phyloP scores from a whole-genome alignment of 2,329 filamentous ascomycete genomes.

The Paecilomyces niveus region DNA sequence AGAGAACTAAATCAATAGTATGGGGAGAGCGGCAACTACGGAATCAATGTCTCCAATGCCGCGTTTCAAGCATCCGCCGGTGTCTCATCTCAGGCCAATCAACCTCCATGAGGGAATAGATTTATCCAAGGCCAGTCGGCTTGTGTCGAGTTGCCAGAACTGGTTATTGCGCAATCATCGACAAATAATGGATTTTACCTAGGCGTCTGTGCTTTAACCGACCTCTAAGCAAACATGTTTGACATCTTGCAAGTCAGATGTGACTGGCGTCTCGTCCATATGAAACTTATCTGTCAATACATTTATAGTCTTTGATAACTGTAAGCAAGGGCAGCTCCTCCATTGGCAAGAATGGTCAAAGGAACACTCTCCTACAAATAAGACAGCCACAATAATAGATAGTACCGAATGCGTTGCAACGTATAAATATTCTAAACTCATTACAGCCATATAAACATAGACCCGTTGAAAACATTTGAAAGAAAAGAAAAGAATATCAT shows the following conservation, averaged over 20 bases:
- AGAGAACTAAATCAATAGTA: background rate
- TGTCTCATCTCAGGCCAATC: background rate
- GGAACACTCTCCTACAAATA: background rate
- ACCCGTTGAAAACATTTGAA: background rate
- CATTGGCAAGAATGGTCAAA: too few species aligned
- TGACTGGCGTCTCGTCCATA: background rate
- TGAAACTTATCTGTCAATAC: too few species aligned
- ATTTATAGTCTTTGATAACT: too few species aligned
- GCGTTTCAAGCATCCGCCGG: background rate
- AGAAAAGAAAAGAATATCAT: background rate
- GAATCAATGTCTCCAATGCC: background rate
- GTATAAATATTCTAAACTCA: background rate
- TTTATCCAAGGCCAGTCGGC: background rate
- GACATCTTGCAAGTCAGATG: background rate
- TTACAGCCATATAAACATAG: background rate
- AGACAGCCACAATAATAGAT: background rate
- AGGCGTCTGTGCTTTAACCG: background rate
- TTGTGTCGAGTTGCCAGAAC: background rate
- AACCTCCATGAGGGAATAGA: background rate
- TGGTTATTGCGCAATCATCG: background rate
- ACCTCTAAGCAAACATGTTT: background rate
- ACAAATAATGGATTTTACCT: background rate
- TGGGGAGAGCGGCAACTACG: background rate
- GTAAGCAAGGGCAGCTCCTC: too few species aligned
- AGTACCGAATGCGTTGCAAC: background rate